Conservation (phyloP, 108 stramenopile genomes). For the Discostella pseudostelligera region DNA sequence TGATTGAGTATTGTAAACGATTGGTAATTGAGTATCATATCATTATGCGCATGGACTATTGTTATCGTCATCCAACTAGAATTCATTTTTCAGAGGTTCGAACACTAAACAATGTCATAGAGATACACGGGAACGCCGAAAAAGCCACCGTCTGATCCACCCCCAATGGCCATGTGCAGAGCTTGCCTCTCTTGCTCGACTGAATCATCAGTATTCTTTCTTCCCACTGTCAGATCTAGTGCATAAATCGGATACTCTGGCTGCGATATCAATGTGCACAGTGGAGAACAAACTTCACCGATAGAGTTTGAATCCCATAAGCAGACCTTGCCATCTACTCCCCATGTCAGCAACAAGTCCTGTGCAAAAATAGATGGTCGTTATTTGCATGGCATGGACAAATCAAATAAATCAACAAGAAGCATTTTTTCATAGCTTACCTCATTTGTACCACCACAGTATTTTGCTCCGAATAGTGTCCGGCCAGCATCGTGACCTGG, state of each 20-base stretch:
- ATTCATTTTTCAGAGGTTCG: not conserved
- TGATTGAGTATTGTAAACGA: too few species aligned
- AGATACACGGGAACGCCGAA: constrained; percentile 68
- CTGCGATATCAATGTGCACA: constrained; percentile 59
- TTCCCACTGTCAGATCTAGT: constrained; percentile 39
- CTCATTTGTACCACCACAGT: constrained; percentile 57
- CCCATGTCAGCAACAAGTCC: constrained; percentile 80
- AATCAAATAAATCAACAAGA: not conserved
- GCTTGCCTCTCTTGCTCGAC: not conserved
- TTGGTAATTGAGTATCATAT: too few species aligned
- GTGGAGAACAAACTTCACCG: constrained; percentile 64
- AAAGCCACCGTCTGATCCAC: constrained; percentile 62
- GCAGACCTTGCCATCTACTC: constrained; percentile 79
- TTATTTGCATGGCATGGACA: not conserved
- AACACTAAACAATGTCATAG: constrained; percentile 41
- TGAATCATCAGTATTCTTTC: constrained; percentile 2
- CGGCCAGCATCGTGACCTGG: constrained; percentile 60
- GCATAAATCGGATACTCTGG: constrained; percentile 73
- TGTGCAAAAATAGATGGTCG: constrained; percentile 11
- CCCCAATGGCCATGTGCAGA: constrained; percentile 49
- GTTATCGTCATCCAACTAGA: not conserved
- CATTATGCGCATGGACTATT: not conserved
- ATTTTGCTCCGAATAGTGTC: constrained; percentile 74
- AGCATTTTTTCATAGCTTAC: constrained; percentile 12
- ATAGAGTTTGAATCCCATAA: constrained; percentile 71